These are phyloP conservation scores for Hypoxylon sp. DNA, from an alignment of 2,329 filamentous ascomycete genomes.

Conservation along the genomic window DNA sequence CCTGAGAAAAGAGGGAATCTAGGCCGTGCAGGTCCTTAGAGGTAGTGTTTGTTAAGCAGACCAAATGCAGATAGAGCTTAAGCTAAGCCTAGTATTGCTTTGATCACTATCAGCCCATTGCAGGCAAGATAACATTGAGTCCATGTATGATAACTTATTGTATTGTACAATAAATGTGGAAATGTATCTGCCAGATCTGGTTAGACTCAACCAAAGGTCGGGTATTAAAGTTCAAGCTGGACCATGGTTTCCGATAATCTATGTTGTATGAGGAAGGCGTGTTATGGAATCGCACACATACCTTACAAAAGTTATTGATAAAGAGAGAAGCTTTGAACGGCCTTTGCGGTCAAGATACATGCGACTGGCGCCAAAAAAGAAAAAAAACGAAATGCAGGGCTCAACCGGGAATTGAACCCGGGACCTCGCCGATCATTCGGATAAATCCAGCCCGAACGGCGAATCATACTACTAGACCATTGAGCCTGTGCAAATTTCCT, in stretches of 20 bases:
- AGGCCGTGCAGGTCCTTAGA: too few relatives aligned
- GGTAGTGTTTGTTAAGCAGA: too few relatives aligned
- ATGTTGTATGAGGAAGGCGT: not conserved
- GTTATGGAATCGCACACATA: not conserved
- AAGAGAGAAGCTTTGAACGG: not conserved
- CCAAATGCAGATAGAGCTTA: too few relatives aligned
- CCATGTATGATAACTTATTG: too few relatives aligned
- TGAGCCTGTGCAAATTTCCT: conserved; percentile 30
- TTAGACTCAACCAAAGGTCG: not conserved
- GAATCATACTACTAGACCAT: conserved; percentile 49
- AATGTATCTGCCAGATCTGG: not conserved
- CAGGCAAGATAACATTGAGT: too few relatives aligned
- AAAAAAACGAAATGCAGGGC: conserved; percentile 21
- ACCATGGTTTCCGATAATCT: not conserved
- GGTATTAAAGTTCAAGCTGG: not conserved
- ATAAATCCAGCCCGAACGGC: conserved; percentile 41
- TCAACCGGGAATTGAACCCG: conserved; percentile 50
- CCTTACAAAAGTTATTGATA: not conserved
- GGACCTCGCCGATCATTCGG: conserved; percentile 42
- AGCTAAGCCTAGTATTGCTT: too few relatives aligned
- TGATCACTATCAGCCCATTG: too few relatives aligned
- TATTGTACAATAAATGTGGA: too few relatives aligned
- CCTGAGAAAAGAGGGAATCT: not conserved
- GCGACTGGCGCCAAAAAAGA: not conserved
- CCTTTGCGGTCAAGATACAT: not conserved